Percentiles rank a stretch among this genome's conserved stretches.
phyloP scores from a whole-genome alignment of 768 basidiomycete species.

The Kwoniella dendrophila region DNA sequence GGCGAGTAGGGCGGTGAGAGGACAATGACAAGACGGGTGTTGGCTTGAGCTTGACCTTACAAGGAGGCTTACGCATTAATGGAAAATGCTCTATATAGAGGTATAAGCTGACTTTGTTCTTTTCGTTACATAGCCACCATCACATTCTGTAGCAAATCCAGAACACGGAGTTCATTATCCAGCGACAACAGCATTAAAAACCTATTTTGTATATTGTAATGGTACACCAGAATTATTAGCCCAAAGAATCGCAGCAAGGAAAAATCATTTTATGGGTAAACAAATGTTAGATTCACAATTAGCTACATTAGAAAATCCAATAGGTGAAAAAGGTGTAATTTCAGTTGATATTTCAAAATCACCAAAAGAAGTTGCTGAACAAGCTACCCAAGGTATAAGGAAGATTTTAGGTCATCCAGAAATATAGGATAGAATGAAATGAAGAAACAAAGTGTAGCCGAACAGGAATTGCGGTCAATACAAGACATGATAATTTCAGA shows the following conservation, averaged over 20 bases:
- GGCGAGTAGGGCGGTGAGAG: too few species aligned
- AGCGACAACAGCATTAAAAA: constrained; percentile 59
- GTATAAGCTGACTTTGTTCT: neutral
- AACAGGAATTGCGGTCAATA: too few species aligned
- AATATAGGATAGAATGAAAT: neutral
- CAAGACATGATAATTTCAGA: too few species aligned
- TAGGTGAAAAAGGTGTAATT: constrained; percentile 45
- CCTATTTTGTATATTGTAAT: constrained; percentile 73
- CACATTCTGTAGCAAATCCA: constrained; percentile 38
- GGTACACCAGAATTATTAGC: constrained; percentile 49
- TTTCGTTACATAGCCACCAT: constrained; percentile 34
- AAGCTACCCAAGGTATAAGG: constrained; percentile 40
- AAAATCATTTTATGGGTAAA: constrained; percentile 53
- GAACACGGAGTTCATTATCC: constrained; percentile 50
- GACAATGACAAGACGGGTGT: too few species aligned
- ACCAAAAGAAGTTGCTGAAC: constrained; percentile 40
- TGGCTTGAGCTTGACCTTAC: too few species aligned
- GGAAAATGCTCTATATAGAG: neutral
- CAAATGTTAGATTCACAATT: constrained; percentile 54
- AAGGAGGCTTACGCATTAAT: too few species aligned
- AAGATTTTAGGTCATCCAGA: constrained; percentile 21
- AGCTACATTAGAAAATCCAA: constrained; percentile 51
- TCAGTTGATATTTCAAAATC: constrained; percentile 45
- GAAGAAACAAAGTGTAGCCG: too few species aligned
- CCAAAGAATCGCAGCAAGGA: constrained; percentile 50